Evolutionary conservation across 1,284 basidiomycete genomes (phyloP).

Genomic region (Cutaneotrichosporon dermatis): DNA sequence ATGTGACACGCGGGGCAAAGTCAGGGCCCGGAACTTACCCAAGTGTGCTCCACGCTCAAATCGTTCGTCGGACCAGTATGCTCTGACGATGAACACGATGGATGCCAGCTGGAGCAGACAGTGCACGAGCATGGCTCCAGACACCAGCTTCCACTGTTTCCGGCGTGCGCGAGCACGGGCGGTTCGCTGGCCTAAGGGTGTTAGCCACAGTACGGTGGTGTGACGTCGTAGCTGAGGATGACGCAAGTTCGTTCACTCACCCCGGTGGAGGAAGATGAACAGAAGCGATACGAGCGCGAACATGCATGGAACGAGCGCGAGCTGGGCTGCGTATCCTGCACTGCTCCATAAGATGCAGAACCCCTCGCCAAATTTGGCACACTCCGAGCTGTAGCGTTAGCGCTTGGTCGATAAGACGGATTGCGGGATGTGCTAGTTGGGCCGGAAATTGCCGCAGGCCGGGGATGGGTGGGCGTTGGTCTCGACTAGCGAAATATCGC

Average conservation of each 20-base stretch:
- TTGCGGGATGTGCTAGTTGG: no score
- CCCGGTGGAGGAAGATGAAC: slow-evolving; percentile 48
- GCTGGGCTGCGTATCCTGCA: slow-evolving; percentile 46
- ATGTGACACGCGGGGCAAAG: no score
- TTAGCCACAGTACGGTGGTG: background rate
- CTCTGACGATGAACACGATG: slow-evolving; percentile 42
- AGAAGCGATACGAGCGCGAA: slow-evolving; percentile 42
- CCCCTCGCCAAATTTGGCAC: slow-evolving; percentile 43
- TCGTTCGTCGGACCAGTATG: slow-evolving; percentile 43
- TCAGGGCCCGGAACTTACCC: slow-evolving; percentile 20
- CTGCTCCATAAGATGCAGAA: slow-evolving; percentile 45
- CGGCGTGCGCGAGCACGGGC: slow-evolving; percentile 44
- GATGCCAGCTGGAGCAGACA: slow-evolving; percentile 40
- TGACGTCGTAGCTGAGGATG: background rate
- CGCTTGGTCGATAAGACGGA: no score
- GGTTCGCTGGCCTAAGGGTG: slow-evolving; percentile 32
- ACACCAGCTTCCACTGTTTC: slow-evolving; percentile 49
- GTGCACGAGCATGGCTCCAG: slow-evolving; percentile 45
- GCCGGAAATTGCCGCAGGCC: no score
- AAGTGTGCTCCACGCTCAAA: slow-evolving; percentile 41
- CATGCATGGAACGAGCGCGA: slow-evolving; percentile 45
- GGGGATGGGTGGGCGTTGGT: no score
- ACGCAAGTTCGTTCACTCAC: slow-evolving; percentile 16
- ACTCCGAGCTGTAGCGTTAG: slow-evolving; percentile 37
- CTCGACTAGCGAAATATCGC: no score